Evolutionary conservation across 2,329 filamentous ascomycete species (phyloP).

Genomic region (Chalaropsis ovoidea): DNA sequence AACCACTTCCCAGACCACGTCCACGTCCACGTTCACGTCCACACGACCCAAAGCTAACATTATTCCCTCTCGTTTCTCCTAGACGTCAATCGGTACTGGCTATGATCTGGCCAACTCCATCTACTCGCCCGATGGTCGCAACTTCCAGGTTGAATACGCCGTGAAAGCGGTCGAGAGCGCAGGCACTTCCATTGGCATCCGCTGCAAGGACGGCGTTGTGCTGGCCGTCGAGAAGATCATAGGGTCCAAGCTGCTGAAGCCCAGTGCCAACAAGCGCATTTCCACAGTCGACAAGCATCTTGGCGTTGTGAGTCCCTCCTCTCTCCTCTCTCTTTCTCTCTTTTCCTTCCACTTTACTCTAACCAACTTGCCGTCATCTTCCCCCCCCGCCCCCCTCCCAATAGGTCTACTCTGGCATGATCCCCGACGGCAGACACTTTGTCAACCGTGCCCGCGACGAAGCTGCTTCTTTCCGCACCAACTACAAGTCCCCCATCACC

Average conservation of each 20-base stretch:
- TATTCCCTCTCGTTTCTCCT: slow-evolving; percentile 16
- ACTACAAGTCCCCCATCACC: slow-evolving; percentile 91
- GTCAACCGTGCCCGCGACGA: slow-evolving; percentile 90
- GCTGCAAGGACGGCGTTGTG: slow-evolving; percentile 94
- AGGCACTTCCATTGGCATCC: slow-evolving; percentile 89
- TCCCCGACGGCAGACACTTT: slow-evolving; percentile 92
- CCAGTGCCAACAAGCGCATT: slow-evolving; percentile 94
- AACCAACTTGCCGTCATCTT: too few relatives aligned
- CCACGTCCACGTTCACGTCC: too few relatives aligned
- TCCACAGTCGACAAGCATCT: slow-evolving; percentile 87
- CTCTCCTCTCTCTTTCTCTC: not conserved
- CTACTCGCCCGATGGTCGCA: slow-evolving; percentile 96
- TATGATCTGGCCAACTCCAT: slow-evolving; percentile 99
- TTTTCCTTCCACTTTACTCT: not conserved
- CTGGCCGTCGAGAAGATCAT: slow-evolving; percentile 95
- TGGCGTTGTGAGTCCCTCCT: slow-evolving; percentile 60
- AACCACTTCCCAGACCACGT: too few relatives aligned
- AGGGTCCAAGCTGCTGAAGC: slow-evolving; percentile 87
- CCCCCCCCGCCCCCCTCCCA: not conserved
- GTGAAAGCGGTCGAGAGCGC: slow-evolving; percentile 98
- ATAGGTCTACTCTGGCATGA: slow-evolving; percentile 84
- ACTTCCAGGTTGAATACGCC: slow-evolving; percentile 98
- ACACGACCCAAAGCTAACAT: slow-evolving; percentile 14
- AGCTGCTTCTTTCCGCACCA: slow-evolving; percentile 77
- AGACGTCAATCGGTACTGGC: slow-evolving; percentile 99